These are phyloP conservation scores for Spatholobus suberectus DNA, from an alignment of 306 rosid genomes.

Conservation along the genomic window DNA sequence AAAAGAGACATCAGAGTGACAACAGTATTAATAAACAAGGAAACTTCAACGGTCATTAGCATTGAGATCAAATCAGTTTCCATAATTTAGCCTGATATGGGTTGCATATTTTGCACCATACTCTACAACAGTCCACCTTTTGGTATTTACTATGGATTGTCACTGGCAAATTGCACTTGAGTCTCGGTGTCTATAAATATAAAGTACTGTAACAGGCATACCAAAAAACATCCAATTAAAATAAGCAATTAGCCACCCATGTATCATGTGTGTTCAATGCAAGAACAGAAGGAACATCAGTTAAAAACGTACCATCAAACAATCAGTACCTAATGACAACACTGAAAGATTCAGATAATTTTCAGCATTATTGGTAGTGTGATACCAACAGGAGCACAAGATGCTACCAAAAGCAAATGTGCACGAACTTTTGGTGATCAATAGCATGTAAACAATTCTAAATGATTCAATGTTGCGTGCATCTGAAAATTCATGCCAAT, in stretches of 20 bases:
- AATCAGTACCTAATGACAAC: background rate
- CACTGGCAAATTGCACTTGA: constrained; percentile 16
- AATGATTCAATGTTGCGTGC: constrained; percentile 14
- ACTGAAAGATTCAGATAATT: constrained; percentile 14
- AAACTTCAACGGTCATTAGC: constrained; percentile 16
- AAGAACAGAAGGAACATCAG: background rate
- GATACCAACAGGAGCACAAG: background rate
- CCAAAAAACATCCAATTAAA: background rate
- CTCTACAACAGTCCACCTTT: constrained; percentile 20
- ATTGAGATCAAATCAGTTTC: constrained; percentile 20
- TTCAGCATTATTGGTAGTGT: background rate
- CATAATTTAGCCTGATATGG: constrained; percentile 2
- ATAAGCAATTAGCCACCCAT: background rate
- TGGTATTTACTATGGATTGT: constrained; percentile 1
- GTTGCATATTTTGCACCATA: background rate
- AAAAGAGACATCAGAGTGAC: background rate
- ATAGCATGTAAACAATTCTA: background rate
- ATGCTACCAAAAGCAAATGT: background rate
- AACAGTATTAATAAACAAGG: background rate
- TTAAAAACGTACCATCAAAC: background rate
- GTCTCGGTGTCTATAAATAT: background rate
- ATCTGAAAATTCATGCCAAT: background rate
- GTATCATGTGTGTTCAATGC: background rate
- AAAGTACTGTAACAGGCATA: background rate
- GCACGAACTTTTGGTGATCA: background rate